These are phyloP conservation scores for Fusarium sp. DNA, from an alignment of 2,329 filamentous ascomycete species.

Conservation along the genomic window DNA sequence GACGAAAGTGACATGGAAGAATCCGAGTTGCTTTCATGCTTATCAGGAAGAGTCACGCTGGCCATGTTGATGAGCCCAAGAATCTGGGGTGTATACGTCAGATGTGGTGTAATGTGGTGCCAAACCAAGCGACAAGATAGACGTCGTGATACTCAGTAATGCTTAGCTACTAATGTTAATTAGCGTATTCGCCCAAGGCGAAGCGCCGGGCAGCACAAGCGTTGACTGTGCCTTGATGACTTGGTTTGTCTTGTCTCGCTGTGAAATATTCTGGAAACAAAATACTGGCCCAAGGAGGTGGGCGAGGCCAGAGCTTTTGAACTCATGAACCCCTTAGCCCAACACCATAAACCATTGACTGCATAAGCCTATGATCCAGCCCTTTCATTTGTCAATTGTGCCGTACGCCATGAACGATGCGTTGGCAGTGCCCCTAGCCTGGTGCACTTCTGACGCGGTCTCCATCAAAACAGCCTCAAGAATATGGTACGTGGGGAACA, in stretches of 20 bases:
- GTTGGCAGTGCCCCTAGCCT: conserved; percentile 1
- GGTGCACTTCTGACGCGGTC: not conserved
- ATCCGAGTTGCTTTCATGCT: not conserved
- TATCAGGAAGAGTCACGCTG: conserved; percentile 5
- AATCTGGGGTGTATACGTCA: not conserved
- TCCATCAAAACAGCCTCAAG: conserved; percentile 10
- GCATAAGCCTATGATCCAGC: not conserved
- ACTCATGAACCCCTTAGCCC: not conserved
- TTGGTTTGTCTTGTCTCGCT: not conserved
- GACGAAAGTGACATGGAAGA: conserved; percentile 12
- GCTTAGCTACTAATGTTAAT: not conserved
- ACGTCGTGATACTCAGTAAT: not conserved
- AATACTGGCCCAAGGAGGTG: not conserved
- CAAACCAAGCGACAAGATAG: not conserved
- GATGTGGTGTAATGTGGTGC: conserved; percentile 8
- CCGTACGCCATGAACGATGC: not conserved
- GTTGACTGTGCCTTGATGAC: not conserved
- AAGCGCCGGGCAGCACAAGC: not conserved
- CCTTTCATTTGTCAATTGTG: not conserved
- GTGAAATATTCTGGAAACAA: not conserved
- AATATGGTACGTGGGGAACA: not conserved
- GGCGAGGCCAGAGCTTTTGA: conserved; percentile 18
- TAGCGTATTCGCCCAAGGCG: not conserved
- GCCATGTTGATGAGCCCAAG: not conserved
- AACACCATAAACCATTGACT: not conserved